Evolutionary conservation across 192 early-diverging fungal species (phyloP).

Genomic region (Linderina pennispora): DNA sequence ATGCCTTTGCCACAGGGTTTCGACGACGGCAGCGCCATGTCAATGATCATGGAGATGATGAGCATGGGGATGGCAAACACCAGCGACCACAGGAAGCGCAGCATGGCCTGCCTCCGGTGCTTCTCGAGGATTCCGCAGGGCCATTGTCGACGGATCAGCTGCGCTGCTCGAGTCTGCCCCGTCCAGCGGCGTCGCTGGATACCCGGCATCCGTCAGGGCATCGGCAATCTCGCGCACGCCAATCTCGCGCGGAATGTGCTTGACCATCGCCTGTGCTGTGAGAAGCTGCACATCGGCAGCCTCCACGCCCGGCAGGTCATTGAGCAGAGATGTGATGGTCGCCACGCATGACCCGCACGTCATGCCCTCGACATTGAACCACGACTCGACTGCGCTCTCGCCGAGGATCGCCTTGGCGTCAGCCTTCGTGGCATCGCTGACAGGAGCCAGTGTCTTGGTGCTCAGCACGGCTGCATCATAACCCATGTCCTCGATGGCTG

Average conservation of each 20-base stretch:
- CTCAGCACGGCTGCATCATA: constrained; percentile 58
- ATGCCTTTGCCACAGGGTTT: constrained; percentile 24
- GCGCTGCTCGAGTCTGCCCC: constrained; percentile 33
- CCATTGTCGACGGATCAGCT: constrained; percentile 61
- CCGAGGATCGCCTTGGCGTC: constrained; percentile 12
- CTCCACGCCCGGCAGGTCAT: constrained; percentile 53
- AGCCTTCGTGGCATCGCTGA: background rate
- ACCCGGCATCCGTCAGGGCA: constrained; percentile 69
- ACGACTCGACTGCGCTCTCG: constrained; percentile 20
- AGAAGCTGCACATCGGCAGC: constrained; percentile 73
- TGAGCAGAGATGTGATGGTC: constrained; percentile 67
- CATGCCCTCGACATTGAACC: constrained; percentile 75
- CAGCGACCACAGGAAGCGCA: constrained; percentile 55
- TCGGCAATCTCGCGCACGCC: constrained; percentile 76
- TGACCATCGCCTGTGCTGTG: constrained; percentile 62
- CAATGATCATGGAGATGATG: constrained; percentile 53
- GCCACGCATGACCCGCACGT: constrained; percentile 91
- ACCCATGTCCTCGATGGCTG: constrained; percentile 64
- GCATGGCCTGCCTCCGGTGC: constrained; percentile 70
- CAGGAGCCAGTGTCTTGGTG: constrained; percentile 9
- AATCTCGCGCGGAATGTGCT: constrained; percentile 57
- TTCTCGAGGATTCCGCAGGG: constrained; percentile 60
- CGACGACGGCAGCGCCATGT: constrained; percentile 28
- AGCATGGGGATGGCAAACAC: constrained; percentile 77
- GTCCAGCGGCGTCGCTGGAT: constrained; percentile 49